Conservation (phyloP, 257 asterid species). For the Plectranthus barbatus region DNA sequence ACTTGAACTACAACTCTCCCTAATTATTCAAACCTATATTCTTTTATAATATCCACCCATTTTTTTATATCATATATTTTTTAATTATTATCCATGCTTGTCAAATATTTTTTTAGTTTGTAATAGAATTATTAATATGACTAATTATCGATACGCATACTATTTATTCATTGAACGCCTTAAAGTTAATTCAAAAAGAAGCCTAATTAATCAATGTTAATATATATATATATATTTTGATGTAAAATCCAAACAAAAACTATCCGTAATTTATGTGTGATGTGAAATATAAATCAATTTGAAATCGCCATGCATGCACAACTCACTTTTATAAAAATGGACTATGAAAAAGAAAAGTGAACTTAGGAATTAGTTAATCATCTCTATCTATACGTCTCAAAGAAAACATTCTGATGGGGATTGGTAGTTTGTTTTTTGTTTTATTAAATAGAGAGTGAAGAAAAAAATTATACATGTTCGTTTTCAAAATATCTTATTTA, state of each 20-base stretch:
- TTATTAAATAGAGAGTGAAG: too few relatives aligned
- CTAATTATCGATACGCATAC: too few relatives aligned
- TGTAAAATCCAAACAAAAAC: not conserved
- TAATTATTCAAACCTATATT: not conserved
- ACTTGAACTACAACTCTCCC: not conserved
- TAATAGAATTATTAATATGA: too few relatives aligned
- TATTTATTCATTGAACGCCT: too few relatives aligned
- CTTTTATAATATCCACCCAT: not conserved
- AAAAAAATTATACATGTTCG: too few relatives aligned
- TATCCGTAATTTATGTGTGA: not conserved
- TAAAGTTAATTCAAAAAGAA: too few relatives aligned
- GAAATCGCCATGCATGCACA: not conserved
- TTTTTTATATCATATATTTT: too few relatives aligned
- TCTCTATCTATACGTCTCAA: not conserved
- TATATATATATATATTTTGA: not conserved
- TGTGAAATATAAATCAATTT: not conserved
- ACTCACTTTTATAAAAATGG: not conserved
- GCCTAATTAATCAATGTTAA: too few relatives aligned
- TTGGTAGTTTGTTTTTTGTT: too few relatives aligned
- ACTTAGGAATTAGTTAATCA: not conserved
- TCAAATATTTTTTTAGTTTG: too few relatives aligned
- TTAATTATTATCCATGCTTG: too few relatives aligned
- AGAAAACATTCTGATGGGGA: not conserved
- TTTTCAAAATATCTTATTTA: too few relatives aligned
- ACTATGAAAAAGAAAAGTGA: not conserved